Percentiles rank a stretch among this genome's conserved stretches.
Evolutionary conservation across 371 early-diverging fungal species (phyloP).

Genomic region (Actinomortierella wolfii): DNA sequence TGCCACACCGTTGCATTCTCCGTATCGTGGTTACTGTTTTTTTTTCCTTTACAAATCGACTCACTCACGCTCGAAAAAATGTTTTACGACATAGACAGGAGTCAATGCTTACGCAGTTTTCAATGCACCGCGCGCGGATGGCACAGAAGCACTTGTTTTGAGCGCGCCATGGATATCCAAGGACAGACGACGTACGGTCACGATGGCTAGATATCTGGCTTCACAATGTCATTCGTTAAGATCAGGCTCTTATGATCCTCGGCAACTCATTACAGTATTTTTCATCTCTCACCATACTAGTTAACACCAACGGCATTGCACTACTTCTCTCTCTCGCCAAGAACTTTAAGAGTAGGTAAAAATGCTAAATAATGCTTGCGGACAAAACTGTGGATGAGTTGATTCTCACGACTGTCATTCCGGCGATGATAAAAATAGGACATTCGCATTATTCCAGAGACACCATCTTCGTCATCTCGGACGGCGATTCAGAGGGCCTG

Average conservation of each 20-base stretch:
- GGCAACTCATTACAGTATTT: background rate
- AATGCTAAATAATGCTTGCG: background rate
- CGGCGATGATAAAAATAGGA: constrained; percentile 5
- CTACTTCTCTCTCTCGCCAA: constrained; percentile 76
- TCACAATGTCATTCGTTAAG: constrained; percentile 4
- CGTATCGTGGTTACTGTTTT: background rate
- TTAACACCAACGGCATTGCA: constrained; percentile 78
- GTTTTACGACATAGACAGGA: constrained; percentile 44
- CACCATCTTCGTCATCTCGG: constrained; percentile 84
- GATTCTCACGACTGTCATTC: background rate
- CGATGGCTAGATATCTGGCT: background rate
- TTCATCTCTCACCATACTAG: constrained; percentile 37
- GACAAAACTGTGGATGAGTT: background rate
- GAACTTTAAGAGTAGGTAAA: constrained; percentile 68
- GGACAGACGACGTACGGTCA: constrained; percentile 36
- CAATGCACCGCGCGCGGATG: constrained; percentile 86
- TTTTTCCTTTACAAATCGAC: background rate
- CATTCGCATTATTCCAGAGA: constrained; percentile 72
- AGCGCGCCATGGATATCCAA: constrained; percentile 78
- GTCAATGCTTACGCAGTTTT: constrained; percentile 86
- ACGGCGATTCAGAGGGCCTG: constrained; percentile 73
- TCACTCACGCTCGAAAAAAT: background rate
- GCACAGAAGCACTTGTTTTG: constrained; percentile 88
- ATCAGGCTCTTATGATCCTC: constrained; percentile 3
- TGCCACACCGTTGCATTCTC: constrained; percentile 6